Percentiles rank a stretch among this genome's conserved stretches.
Evolutionary conservation across 495 filamentous ascomycete species (phyloP).

Genomic region (Parathielavia appendiculata): DNA sequence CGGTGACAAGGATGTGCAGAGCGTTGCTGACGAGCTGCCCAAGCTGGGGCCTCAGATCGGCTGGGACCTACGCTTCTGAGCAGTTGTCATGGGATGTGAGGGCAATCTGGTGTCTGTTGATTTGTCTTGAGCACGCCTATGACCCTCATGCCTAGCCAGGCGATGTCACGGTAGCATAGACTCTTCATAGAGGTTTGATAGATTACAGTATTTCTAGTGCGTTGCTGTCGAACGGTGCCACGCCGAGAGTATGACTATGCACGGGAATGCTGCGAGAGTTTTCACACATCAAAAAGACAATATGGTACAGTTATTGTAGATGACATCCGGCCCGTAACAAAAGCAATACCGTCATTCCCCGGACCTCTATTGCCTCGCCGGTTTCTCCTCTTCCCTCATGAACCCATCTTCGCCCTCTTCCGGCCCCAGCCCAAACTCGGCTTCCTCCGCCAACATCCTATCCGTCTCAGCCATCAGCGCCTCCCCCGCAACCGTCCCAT

Average conservation of each 20-base stretch:
- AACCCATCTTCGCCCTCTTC: constrained; percentile 18
- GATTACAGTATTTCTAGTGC: background rate
- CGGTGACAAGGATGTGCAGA: constrained; percentile 98
- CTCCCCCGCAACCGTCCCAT: constrained; percentile 11
- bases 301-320: constrained; percentile 20
- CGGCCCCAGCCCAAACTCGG: constrained; percentile 36
- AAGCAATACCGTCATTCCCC: background rate
- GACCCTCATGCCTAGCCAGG: background rate
- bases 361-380: background rate
- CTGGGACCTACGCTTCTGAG: constrained; percentile 82
- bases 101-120: background rate
- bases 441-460: constrained; percentile 33
- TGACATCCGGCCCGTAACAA: background rate
- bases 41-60: constrained; percentile 84
- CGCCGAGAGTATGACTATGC: background rate
- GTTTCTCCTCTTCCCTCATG: constrained; percentile 24
- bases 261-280: background rate
- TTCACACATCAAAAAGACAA: constrained; percentile 20
- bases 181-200: background rate
- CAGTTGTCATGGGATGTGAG: background rate
- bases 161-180: background rate
- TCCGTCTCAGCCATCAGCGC: constrained; percentile 37
- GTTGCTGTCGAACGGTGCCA: background rate
- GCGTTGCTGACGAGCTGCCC: constrained; percentile 90
- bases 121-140: background rate